Evolutionary conservation across 352 stramenopile species (phyloP).

Genomic region (Phytophthora hibernalis): DNA sequence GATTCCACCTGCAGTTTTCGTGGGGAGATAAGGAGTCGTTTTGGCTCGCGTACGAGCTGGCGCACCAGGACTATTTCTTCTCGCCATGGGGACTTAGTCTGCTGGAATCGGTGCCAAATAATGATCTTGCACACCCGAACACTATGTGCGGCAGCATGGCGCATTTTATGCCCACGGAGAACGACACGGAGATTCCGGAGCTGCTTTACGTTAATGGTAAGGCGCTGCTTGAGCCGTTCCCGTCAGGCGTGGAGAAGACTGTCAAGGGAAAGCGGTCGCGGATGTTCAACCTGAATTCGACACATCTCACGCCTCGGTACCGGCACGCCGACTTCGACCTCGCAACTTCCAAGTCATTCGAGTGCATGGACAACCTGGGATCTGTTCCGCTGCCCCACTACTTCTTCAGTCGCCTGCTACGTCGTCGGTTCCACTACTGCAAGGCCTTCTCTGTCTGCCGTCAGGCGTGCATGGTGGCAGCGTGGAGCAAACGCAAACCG

Average conservation of each 20-base stretch:
- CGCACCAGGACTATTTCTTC: slow-evolving; percentile 60
- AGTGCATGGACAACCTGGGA: slow-evolving; percentile 57
- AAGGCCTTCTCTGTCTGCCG: slow-evolving; percentile 36
- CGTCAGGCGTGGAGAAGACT: slow-evolving; percentile 40
- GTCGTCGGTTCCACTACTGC: slow-evolving; percentile 52
- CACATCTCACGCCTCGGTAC: slow-evolving; percentile 44
- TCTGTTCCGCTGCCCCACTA: slow-evolving; percentile 37
- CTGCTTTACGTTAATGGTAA: slow-evolving; percentile 44
- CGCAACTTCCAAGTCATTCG: slow-evolving; percentile 38
- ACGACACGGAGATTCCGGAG: slow-evolving; percentile 25
- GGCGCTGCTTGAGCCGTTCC: slow-evolving; percentile 48
- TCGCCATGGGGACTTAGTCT: slow-evolving; percentile 52
- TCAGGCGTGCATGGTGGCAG: slow-evolving; percentile 26
- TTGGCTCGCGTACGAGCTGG: slow-evolving; percentile 64
- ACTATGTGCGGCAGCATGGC: slow-evolving; percentile 55
- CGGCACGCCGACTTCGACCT: slow-evolving; percentile 34
- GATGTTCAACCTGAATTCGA: slow-evolving; percentile 56
- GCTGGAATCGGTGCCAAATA: slow-evolving; percentile 45
- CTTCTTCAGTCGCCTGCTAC: slow-evolving; percentile 51
- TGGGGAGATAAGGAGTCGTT: slow-evolving; percentile 64
- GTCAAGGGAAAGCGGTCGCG: slow-evolving; percentile 41
- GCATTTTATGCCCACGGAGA: slow-evolving; percentile 47
- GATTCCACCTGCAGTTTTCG: slow-evolving; percentile 57
- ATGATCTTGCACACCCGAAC: slow-evolving; percentile 40
- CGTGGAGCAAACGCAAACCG: slow-evolving; percentile 39